Percentiles rank a stretch among this genome's conserved stretches.
Evolutionary conservation across 225 moss, liverwort and hornwort genomes (phyloP).

Genomic region (Lunularia cruciata): DNA sequence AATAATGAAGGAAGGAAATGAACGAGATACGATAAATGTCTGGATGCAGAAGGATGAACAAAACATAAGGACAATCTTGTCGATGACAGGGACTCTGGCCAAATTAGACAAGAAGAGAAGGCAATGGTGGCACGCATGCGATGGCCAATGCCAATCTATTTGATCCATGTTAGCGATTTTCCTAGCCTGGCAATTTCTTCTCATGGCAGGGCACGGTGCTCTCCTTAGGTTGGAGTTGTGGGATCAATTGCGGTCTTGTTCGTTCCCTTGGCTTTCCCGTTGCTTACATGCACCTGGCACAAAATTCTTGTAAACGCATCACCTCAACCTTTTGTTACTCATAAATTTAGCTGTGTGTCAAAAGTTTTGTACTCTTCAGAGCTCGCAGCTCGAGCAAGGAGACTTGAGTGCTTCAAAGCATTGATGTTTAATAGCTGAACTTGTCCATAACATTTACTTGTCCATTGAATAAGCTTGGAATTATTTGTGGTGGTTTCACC

Average conservation of each 20-base stretch:
- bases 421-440: too few relatives aligned
- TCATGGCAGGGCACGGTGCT: conserved; percentile 17
- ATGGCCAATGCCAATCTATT: neutral
- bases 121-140: neutral
- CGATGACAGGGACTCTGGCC: too few relatives aligned
- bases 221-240: conserved; percentile 23
- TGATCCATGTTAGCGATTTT: neutral
- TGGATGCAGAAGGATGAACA: neutral
- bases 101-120: too few relatives aligned
- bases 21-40: neutral
- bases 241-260: conserved; percentile 19
- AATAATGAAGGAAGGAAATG: neutral
- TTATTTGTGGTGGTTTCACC: too few relatives aligned
- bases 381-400: too few relatives aligned
- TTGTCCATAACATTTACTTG: too few relatives aligned
- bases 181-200: neutral
- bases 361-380: too few relatives aligned
- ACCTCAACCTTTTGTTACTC: too few relatives aligned
- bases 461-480: too few relatives aligned
- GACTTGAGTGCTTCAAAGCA: too few relatives aligned
- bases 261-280: conserved; percentile 23
- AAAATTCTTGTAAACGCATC: conserved; percentile 20
- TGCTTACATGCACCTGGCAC: conserved; percentile 6
- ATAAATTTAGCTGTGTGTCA: too few relatives aligned
- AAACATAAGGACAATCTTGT: neutral